Percentiles rank a stretch among this genome's conserved stretches.
These are phyloP conservation scores for Saccharomyces hybrid DNA, from an alignment of 1,139 yeast species.

Conservation along the genomic window DNA sequence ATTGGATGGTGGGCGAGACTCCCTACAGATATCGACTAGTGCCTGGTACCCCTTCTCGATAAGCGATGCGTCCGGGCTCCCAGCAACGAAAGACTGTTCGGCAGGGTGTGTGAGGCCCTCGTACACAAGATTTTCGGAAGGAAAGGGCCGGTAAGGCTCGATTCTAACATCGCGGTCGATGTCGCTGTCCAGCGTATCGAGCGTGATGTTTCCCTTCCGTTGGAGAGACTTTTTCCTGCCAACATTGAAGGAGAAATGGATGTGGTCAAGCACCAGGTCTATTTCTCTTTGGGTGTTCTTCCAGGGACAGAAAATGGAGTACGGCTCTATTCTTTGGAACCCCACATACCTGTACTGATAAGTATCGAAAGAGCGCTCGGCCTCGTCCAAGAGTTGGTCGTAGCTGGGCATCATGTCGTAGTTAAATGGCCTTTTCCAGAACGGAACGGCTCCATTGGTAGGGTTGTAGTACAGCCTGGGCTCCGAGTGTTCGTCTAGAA, in stretches of 20 bases:
- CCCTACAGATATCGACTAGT: not conserved
- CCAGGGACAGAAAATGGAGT: not conserved
- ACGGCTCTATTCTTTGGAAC: not conserved
- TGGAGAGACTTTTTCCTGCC: not conserved
- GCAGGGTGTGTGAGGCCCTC: not conserved
- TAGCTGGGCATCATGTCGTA: not conserved
- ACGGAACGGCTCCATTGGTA: not conserved
- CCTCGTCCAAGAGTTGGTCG: not conserved
- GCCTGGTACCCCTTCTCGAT: not conserved
- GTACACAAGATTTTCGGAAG: not conserved
- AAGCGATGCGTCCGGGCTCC: not conserved
- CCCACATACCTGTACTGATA: not conserved
- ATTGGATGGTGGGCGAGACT: not conserved
- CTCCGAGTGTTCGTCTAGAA: not conserved
- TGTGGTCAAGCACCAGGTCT: not conserved
- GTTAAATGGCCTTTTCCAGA: not conserved
- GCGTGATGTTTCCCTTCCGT: not conserved
- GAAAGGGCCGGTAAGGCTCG: not conserved
- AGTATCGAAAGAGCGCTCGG: not conserved
- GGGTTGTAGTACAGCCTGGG: not conserved
- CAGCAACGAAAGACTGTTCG: not conserved
- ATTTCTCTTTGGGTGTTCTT: not conserved
- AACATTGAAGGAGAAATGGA: not conserved
- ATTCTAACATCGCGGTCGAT: not conserved
- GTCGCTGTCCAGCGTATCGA: not conserved